These are phyloP conservation scores for Umbelopsis sp. DNA, from an alignment of 192 early-diverging fungal species.

Conservation along the genomic window DNA sequence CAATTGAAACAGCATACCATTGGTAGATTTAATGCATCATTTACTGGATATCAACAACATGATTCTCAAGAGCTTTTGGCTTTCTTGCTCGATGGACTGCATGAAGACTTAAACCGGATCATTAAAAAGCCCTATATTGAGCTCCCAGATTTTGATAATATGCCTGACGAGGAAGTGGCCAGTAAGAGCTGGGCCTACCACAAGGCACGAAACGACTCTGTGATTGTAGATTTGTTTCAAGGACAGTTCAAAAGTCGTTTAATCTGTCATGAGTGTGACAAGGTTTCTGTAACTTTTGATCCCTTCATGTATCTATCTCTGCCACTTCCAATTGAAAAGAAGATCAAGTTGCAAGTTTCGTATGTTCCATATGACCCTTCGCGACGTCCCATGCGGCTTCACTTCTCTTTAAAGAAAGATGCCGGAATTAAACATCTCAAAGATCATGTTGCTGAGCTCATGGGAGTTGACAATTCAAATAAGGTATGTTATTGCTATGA, in stretches of 20 bases:
- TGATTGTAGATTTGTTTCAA: slow-evolving; percentile 57
- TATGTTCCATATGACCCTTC: slow-evolving; percentile 57
- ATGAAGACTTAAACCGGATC: slow-evolving; percentile 88
- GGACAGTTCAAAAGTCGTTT: slow-evolving; percentile 45
- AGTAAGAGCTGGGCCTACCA: slow-evolving; percentile 75
- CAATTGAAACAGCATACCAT: slow-evolving; percentile 38
- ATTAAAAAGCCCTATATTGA: slow-evolving; percentile 80
- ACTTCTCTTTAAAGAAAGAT: slow-evolving; percentile 65
- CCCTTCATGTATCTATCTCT: slow-evolving; percentile 81
- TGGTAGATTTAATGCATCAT: slow-evolving; percentile 58
- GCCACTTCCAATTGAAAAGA: slow-evolving; percentile 73
- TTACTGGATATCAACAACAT: slow-evolving; percentile 79
- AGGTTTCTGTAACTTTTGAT: slow-evolving; percentile 83
- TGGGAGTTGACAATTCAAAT: slow-evolving; percentile 45
- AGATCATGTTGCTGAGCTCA: slow-evolving; percentile 56
- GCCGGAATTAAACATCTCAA: slow-evolving; percentile 63
- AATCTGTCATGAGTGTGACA: slow-evolving; percentile 62
- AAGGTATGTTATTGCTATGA: slow-evolving; percentile 8
- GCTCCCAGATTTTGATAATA: slow-evolving; percentile 70
- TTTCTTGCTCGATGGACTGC: slow-evolving; percentile 82
- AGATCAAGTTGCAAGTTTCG: slow-evolving; percentile 45
- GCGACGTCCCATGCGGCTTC: slow-evolving; percentile 46
- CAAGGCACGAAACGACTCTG: slow-evolving; percentile 75
- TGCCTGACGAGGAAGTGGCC: slow-evolving; percentile 70
- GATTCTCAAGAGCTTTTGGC: slow-evolving; percentile 86